These are phyloP conservation scores for Jimgerdemannia lactiflua DNA, from an alignment of 192 early-diverging fungal species.

Conservation along the genomic window DNA sequence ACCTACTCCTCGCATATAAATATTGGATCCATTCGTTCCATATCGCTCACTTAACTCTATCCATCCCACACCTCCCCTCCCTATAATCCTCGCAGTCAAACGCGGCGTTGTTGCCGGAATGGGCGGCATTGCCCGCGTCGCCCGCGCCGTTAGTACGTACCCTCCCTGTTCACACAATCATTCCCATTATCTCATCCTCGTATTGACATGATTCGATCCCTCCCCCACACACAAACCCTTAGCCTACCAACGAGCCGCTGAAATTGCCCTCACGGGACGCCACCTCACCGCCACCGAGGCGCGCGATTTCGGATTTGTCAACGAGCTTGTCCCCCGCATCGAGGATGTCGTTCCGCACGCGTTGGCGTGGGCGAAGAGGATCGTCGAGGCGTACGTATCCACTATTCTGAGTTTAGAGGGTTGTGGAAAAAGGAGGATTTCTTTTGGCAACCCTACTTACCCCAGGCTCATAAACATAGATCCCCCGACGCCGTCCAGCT, in stretches of 20 bases:
- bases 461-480: neutral
- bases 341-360: constrained; percentile 20
- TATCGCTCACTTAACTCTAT: neutral
- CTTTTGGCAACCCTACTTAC: neutral
- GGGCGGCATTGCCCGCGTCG: constrained; percentile 32
- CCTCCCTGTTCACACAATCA: neutral
- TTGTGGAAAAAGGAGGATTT: neutral
- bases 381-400: constrained; percentile 23
- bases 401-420: neutral
- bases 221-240: no score
- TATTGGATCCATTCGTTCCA: neutral
- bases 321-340: constrained; percentile 25
- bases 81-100: constrained; percentile 11
- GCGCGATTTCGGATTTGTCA: constrained; percentile 33
- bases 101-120: constrained; percentile 27
- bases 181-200: neutral
- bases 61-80: no score
- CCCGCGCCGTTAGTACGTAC: constrained; percentile 21
- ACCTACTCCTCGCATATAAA: neutral
- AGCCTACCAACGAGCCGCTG: constrained; percentile 33
- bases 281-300: constrained; percentile 32
- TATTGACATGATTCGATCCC: neutral
- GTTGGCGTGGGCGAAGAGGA: constrained; percentile 24
- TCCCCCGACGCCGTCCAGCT: constrained; percentile 41
- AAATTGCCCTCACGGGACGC: constrained; percentile 35